Evolutionary conservation across 805 yeast genomes (phyloP).

Genomic region (Barnettozyma botsteinii): DNA sequence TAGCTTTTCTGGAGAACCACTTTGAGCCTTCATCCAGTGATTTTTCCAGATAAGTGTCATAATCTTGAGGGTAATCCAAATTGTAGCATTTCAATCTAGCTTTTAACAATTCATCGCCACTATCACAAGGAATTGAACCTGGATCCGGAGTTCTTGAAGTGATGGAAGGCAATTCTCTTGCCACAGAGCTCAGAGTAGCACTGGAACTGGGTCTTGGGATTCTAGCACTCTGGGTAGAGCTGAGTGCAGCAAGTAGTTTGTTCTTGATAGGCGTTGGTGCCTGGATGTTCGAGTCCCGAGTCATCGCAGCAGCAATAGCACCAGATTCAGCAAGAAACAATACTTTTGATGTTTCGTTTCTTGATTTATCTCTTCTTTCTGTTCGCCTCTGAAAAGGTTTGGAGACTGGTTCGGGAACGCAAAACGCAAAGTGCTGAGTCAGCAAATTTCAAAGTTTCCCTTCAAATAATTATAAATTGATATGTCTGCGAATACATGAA

Average conservation of each 20-base stretch:
- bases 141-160: slow-evolving; percentile 25
- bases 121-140: slow-evolving; percentile 7
- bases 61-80: slow-evolving; percentile 47
- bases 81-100: slow-evolving; percentile 36
- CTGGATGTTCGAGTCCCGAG: not conserved
- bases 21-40: slow-evolving; percentile 31
- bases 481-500: not conserved
- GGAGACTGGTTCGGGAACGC: too few relatives aligned
- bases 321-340: too few relatives aligned
- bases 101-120: slow-evolving; percentile 20
- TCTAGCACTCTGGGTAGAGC: not conserved
- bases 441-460: too few relatives aligned
- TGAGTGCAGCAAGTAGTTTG: slow-evolving; percentile 8
- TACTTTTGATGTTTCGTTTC: too few relatives aligned
- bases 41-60: slow-evolving; percentile 26
- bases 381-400: too few relatives aligned
- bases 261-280: slow-evolving; percentile 24
- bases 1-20: slow-evolving; percentile 33
- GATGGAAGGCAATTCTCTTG: slow-evolving; percentile 6
- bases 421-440: too few relatives aligned
- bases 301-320: not conserved
- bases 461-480: too few relatives aligned
- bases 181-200: slow-evolving; percentile 8
- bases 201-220: slow-evolving; percentile 16
- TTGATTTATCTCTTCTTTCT: too few relatives aligned